Conservation (phyloP, 495 filamentous ascomycete species). For the Entonaema liquescens region DNA sequence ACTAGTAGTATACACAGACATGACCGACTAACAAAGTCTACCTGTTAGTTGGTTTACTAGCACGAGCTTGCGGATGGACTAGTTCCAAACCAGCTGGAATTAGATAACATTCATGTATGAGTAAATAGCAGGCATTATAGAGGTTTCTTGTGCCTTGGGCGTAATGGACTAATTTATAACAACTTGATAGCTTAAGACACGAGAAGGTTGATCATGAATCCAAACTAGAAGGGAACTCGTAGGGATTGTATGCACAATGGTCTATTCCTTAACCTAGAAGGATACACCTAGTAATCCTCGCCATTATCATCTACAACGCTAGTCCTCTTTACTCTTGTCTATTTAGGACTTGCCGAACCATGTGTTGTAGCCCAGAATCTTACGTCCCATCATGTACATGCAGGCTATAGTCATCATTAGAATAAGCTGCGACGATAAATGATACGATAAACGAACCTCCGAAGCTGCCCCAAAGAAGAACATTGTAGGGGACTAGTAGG, state of each 20-base stretch:
- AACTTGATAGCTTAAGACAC: not conserved
- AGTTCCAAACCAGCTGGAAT: constrained; percentile 16
- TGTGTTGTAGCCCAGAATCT: constrained; percentile 82
- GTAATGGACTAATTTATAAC: constrained; percentile 34
- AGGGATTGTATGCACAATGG: constrained; percentile 31
- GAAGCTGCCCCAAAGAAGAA: constrained; percentile 70
- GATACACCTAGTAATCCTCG: constrained; percentile 21
- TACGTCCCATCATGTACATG: constrained; percentile 66
- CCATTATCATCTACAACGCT: constrained; percentile 15
- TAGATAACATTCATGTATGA: constrained; percentile 23
- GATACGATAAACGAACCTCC: constrained; percentile 47
- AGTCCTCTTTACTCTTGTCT: not conserved
- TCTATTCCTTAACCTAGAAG: constrained; percentile 40
- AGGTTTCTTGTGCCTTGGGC: constrained; percentile 32
- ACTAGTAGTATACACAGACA: not conserved
- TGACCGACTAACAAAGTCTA: constrained; percentile 7
- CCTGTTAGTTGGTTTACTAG: constrained; percentile 8
- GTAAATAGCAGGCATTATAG: constrained; percentile 30
- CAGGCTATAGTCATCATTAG: constrained; percentile 66
- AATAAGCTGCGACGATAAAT: constrained; percentile 35
- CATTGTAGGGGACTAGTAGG: constrained; percentile 78
- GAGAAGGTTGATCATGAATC: not conserved
- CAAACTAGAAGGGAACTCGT: constrained; percentile 2
- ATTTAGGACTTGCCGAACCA: constrained; percentile 76
- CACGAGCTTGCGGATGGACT: not conserved